A percentile compares a stretch with the other conserved stretches of the same genome.
Evolutionary conservation across 129 eudicot genomes (phyloP).

Genomic region (Escallonia rubra): DNA sequence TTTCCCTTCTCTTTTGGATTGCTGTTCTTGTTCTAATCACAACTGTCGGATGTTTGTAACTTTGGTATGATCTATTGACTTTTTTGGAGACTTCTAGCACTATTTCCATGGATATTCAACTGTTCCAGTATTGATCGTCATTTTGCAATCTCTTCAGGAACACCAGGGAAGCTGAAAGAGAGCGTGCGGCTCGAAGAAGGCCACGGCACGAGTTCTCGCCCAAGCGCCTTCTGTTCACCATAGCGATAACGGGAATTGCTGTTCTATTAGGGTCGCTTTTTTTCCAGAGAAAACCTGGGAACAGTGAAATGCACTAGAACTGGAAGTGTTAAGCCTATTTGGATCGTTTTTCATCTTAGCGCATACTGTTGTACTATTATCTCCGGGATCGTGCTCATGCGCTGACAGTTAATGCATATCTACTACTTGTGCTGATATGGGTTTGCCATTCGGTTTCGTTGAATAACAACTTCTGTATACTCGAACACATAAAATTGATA

Average conservation of each 20-base stretch:
- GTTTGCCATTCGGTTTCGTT: too few species aligned
- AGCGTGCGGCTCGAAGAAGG: constrained; percentile 46
- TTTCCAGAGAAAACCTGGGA: constrained; percentile 64
- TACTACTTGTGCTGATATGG: not conserved
- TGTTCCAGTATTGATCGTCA: not conserved
- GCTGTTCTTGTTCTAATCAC: too few species aligned
- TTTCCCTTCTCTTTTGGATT: too few species aligned
- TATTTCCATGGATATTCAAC: too few species aligned
- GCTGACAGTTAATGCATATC: constrained; percentile 9
- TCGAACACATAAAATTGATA: too few species aligned
- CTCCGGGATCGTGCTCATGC: not conserved
- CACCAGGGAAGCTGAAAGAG: constrained; percentile 52
- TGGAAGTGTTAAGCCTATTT: not conserved
- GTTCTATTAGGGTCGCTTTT: constrained; percentile 72
- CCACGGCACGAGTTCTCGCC: constrained; percentile 40
- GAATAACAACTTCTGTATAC: too few species aligned
- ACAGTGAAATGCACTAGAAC: constrained; percentile 29
- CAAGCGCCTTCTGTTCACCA: constrained; percentile 57
- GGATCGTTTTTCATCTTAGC: constrained; percentile 3
- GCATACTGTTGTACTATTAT: not conserved
- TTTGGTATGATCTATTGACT: too few species aligned
- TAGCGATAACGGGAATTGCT: constrained; percentile 84
- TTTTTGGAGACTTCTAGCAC: too few species aligned
- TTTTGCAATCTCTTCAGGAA: constrained; percentile 27
- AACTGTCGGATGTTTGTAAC: too few species aligned